phyloP scores from a whole-genome alignment of 176 grass and related monocot genomes.

The maize (Zea mays) region DNA sequence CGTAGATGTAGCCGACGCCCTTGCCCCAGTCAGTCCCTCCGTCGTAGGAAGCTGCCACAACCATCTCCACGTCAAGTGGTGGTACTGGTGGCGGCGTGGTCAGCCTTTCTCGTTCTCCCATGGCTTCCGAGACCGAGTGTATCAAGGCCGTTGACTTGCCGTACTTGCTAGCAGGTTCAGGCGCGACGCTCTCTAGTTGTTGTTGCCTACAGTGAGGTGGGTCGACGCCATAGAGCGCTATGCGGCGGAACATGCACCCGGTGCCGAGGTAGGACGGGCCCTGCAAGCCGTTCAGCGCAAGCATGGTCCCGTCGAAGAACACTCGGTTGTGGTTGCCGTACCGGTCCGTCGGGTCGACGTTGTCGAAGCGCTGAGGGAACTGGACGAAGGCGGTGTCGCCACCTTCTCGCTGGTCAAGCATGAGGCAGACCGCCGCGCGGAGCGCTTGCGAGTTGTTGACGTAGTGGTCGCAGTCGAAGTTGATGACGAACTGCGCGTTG shows the following conservation, averaged over 20 bases:
- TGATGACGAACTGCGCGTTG: conserved; percentile 42
- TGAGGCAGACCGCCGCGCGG: conserved; percentile 28
- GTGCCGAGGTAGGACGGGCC: conserved; percentile 38
- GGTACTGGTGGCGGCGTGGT: background rate
- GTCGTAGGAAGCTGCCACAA: conserved; percentile 2
- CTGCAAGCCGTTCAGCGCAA: conserved; percentile 70
- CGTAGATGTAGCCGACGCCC: conserved; percentile 30
- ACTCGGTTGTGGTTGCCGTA: conserved; percentile 85
- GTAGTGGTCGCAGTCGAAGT: conserved; percentile 54
- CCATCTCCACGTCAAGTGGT: background rate
- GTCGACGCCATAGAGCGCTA: conserved; percentile 39
- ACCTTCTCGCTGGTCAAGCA: conserved; percentile 53
- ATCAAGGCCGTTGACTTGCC: conserved; percentile 2
- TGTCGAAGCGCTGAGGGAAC: conserved; percentile 85
- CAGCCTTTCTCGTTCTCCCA: background rate
- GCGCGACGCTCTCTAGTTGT: background rate
- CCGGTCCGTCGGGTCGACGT: conserved; percentile 72
- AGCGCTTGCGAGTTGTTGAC: conserved; percentile 49
- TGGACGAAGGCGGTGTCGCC: conserved; percentile 70
- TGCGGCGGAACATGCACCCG: conserved; percentile 33
- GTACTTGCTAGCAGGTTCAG: background rate
- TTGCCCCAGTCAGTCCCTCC: conserved; percentile 28
- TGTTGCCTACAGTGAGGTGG: conserved; percentile 5
- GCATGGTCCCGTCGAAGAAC: conserved; percentile 84
- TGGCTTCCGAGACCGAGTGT: background rate